These are phyloP conservation scores for Talaromyces borbonicus DNA, from an alignment of 495 filamentous ascomycete genomes.

Conservation along the genomic window DNA sequence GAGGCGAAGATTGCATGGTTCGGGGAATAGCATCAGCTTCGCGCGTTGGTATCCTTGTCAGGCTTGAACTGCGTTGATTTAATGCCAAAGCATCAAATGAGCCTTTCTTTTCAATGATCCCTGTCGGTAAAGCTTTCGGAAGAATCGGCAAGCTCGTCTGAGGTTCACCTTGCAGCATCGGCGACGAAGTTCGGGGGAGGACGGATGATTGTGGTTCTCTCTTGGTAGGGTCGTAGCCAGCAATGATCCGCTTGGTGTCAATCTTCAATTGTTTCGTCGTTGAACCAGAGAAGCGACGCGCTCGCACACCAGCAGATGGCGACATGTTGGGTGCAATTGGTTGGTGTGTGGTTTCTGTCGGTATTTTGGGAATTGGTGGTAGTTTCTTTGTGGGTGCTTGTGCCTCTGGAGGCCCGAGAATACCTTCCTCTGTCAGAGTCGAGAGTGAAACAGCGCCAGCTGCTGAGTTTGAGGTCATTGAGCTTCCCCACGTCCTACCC, in stretches of 20 bases:
- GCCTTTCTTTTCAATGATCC: conserved; percentile 9
- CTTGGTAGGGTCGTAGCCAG: conserved; percentile 29
- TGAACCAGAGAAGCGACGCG: conserved; percentile 71
- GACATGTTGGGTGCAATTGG: conserved; percentile 21
- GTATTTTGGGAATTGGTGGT: conserved; percentile 14
- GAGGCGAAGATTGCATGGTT: conserved; percentile 34
- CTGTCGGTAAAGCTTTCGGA: background rate
- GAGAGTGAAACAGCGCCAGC: conserved; percentile 64
- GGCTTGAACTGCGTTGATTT: conserved; percentile 16
- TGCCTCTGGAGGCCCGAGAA: conserved; percentile 20
- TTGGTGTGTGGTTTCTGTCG: conserved; percentile 16
- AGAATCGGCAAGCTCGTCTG: conserved; percentile 14
- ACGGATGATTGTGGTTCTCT: conserved; percentile 28
- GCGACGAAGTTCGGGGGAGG: conserved; percentile 15
- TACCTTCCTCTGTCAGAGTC: conserved; percentile 60
- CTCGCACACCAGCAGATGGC: conserved; percentile 51
- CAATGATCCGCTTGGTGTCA: conserved; percentile 53
- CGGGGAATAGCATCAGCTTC: conserved; percentile 30
- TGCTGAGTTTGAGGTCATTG: conserved; percentile 66
- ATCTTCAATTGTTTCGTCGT: conserved; percentile 79
- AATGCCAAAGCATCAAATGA: conserved; percentile 23
- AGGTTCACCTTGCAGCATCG: conserved; percentile 23
- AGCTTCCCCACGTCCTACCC: conserved; percentile 80
- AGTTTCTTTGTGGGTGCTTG: conserved; percentile 19
- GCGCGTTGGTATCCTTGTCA: conserved; percentile 31